These are phyloP conservation scores for Aspergillus bertholletiae DNA, from an alignment of 495 filamentous ascomycete species.

Conservation along the genomic window DNA sequence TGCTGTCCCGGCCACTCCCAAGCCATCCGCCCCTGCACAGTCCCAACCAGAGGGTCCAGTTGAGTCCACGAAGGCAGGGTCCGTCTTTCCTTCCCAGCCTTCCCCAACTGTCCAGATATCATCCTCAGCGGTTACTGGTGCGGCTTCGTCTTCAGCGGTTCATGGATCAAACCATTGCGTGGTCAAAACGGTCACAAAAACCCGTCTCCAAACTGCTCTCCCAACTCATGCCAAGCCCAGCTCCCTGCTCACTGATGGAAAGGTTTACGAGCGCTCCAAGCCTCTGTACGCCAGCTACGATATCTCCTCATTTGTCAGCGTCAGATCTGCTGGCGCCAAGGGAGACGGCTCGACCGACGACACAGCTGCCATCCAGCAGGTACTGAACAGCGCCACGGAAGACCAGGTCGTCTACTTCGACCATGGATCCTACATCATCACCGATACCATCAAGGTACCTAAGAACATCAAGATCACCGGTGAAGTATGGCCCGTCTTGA, in stretches of 20 bases:
- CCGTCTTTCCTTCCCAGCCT: background rate
- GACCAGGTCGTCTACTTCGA: conserved; percentile 83
- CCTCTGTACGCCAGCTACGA: conserved; percentile 59
- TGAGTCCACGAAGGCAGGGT: background rate
- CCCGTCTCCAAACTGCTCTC: conserved; percentile 36
- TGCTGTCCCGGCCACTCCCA: background rate
- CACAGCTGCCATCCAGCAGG: conserved; percentile 62
- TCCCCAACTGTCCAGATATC: background rate
- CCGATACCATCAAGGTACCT: conserved; percentile 79
- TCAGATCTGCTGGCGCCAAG: conserved; percentile 72
- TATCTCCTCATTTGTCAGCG: conserved; percentile 57
- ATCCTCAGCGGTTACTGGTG: background rate
- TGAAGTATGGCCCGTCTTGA: conserved; percentile 85
- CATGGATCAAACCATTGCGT: conserved; percentile 29
- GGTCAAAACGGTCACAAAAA: conserved; percentile 26
- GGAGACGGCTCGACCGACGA: conserved; percentile 68
- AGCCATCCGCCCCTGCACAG: background rate
- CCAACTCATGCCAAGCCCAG: conserved; percentile 34
- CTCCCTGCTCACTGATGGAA: conserved; percentile 38
- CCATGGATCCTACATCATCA: conserved; percentile 84
- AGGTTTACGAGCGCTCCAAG: conserved; percentile 63
- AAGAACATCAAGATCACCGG: conserved; percentile 66
- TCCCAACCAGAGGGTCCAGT: background rate
- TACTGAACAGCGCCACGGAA: conserved; percentile 57
- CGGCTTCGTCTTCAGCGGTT: background rate